These are phyloP conservation scores for Penicillium malachiteum DNA, from an alignment of 495 filamentous ascomycete species.

Conservation along the genomic window DNA sequence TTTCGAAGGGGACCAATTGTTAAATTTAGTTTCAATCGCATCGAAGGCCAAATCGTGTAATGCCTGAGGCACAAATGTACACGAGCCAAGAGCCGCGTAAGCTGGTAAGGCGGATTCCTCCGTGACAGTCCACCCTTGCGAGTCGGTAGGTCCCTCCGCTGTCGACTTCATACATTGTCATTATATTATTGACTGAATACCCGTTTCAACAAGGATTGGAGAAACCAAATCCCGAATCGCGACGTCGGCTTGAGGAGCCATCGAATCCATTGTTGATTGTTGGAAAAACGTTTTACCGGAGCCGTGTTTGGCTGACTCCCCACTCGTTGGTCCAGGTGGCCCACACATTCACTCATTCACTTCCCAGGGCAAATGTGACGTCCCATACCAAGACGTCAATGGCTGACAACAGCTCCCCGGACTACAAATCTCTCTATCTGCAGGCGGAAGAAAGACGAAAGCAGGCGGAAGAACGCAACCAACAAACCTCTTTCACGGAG, in stretches of 20 bases:
- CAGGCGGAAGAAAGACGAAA: constrained; percentile 7
- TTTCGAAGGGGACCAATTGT: too few species aligned
- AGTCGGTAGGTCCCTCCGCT: neutral
- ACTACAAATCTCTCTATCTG: constrained; percentile 8
- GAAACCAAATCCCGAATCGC: too few species aligned
- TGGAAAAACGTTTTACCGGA: too few species aligned
- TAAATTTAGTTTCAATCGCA: neutral
- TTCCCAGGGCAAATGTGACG: neutral
- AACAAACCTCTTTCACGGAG: constrained; percentile 32
- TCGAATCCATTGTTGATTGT: too few species aligned
- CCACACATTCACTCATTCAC: too few species aligned
- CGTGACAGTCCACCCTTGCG: neutral
- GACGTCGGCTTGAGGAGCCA: too few species aligned
- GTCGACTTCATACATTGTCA: too few species aligned
- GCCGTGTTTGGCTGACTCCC: too few species aligned
- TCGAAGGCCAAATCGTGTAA: neutral
- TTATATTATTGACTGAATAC: too few species aligned
- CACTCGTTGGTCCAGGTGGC: too few species aligned
- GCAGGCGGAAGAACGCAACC: neutral
- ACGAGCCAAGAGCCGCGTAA: neutral
- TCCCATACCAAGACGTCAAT: neutral
- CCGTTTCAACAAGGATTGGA: too few species aligned
- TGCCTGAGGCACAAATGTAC: neutral
- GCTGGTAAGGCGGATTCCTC: neutral
- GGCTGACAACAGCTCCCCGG: constrained; percentile 2